phyloP scores from a whole-genome alignment of 306 rosid species.

The Trifolium dubium region DNA sequence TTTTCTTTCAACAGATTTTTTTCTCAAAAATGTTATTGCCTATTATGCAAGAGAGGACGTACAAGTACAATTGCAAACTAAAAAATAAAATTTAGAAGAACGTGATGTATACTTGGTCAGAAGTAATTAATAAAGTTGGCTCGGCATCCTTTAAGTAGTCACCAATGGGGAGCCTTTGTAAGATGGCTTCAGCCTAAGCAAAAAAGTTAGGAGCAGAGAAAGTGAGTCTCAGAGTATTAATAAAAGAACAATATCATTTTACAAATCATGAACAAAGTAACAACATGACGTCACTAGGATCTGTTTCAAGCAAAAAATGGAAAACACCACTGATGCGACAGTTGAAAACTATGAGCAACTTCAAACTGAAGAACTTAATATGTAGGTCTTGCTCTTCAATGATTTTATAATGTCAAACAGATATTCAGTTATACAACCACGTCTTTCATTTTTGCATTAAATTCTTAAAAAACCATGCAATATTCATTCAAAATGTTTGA shows the following conservation, averaged over 20 bases:
- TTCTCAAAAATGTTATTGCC: slow-evolving; percentile 24
- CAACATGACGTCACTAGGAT: slow-evolving; percentile 15
- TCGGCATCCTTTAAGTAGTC: slow-evolving; percentile 71
- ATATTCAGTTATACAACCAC: slow-evolving; percentile 23
- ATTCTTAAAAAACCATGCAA: slow-evolving; percentile 17
- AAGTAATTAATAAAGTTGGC: slow-evolving; percentile 79
- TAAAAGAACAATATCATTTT: slow-evolving; percentile 39
- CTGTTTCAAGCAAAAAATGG: slow-evolving; percentile 17
- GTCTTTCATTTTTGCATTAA: slow-evolving; percentile 25
- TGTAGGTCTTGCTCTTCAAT: background rate
- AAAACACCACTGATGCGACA: background rate
- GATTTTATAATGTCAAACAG: slow-evolving; percentile 10
- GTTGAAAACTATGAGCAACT: slow-evolving; percentile 10
- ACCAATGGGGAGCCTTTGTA: slow-evolving; percentile 70
- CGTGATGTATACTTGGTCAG: slow-evolving; percentile 87
- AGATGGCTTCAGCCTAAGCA: slow-evolving; percentile 88
- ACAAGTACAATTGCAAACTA: slow-evolving; percentile 25
- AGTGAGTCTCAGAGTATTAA: slow-evolving; percentile 26
- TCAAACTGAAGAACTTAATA: slow-evolving; percentile 9
- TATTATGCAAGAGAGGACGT: slow-evolving; percentile 20
- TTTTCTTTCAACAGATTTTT: background rate
- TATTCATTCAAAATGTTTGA: slow-evolving; percentile 22
- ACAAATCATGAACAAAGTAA: slow-evolving; percentile 26
- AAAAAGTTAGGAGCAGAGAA: slow-evolving; percentile 62
- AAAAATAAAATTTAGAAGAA: slow-evolving; percentile 46